Evolutionary conservation across 2,329 filamentous ascomycete species (phyloP), one percentile per base, ranked within the genome.

Genomic region (Epichloe festucae): DNA sequence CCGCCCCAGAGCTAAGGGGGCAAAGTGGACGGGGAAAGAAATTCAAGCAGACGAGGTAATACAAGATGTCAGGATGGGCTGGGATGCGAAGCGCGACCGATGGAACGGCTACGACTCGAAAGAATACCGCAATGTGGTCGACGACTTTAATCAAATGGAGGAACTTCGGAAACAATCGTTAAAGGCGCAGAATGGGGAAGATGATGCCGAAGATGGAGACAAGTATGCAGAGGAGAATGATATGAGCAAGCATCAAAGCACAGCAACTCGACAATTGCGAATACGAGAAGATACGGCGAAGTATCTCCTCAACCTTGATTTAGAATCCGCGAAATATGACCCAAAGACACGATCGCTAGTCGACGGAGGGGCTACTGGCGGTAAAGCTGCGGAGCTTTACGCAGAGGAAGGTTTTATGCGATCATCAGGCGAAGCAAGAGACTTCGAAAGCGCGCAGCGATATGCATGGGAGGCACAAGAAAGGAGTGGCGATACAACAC

Each of bases 381-480:
- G 94, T 70, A 84, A 84, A 59, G 86, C 87, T 3, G 86, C 90
- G 7, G 81, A 85, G 34, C 69, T 95, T 5, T 91, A 93, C 52
- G 90, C 90, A 4, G 93, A 97, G 61, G 90, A 97, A 60, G 91
- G 91, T 45, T 97, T 95, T 66, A 80, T 95, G 70, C 82, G 85
- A 43, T 84, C 84, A 1, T 90, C 89, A 0, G 93, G 93, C 50
- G 93, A 98, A 63, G 93, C 93, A 2, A 85, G 83, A 14, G 91
- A 94, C 59, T 97, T 98, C 60, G 90, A 95, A 62, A 82, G 78
- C 57, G 93, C 93, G 35, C 89, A 95, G 64, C 76, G 78, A 41
- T 93, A 95, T 62, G 93, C 93, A 0, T 98, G 93, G 93, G 93
- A 98, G 67, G 84, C 86, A 15, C 90, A 97, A 66, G 91, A 97